Conservation (phyloP, 306 rosid genomes). For the Hippophae tibetana region DNA sequence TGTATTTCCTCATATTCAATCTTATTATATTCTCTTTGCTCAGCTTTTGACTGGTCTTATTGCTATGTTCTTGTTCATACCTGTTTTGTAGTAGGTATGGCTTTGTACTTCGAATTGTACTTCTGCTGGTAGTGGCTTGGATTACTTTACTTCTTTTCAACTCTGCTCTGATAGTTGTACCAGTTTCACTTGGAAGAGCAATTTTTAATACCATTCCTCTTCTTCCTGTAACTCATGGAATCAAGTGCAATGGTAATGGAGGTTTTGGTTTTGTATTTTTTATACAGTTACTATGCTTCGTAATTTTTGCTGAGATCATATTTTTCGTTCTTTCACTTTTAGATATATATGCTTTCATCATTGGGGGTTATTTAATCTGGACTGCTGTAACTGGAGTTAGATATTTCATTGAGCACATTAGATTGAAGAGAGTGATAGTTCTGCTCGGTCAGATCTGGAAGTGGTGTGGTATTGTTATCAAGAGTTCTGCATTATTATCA, state of each 20-base stretch:
- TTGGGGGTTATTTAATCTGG: constrained; percentile 96
- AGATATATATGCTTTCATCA: constrained; percentile 91
- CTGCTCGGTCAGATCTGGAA: constrained; percentile 65
- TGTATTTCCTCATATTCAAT: background rate
- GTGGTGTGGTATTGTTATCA: constrained; percentile 79
- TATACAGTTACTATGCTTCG: background rate
- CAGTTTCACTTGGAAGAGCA: constrained; percentile 77
- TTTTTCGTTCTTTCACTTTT: constrained; percentile 16
- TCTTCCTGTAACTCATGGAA: constrained; percentile 94
- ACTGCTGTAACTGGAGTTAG: constrained; percentile 88
- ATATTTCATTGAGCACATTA: constrained; percentile 71
- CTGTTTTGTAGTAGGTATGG: constrained; percentile 50
- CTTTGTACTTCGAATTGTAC: constrained; percentile 85
- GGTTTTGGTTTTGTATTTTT: constrained; percentile 15
- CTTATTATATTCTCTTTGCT: too few species aligned
- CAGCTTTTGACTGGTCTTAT: background rate
- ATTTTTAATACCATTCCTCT: constrained; percentile 85
- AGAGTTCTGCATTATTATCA: constrained; percentile 89
- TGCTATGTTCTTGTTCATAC: constrained; percentile 6
- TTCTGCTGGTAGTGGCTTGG: constrained; percentile 92
- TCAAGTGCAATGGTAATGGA: constrained; percentile 82
- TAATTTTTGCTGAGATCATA: constrained; percentile 6
- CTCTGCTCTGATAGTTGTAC: constrained; percentile 87
- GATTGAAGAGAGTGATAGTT: constrained; percentile 57
- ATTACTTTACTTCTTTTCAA: constrained; percentile 91